These are phyloP conservation scores for Rhizopogon rudus DNA, from an alignment of 768 basidiomycete genomes.

Conservation along the genomic window DNA sequence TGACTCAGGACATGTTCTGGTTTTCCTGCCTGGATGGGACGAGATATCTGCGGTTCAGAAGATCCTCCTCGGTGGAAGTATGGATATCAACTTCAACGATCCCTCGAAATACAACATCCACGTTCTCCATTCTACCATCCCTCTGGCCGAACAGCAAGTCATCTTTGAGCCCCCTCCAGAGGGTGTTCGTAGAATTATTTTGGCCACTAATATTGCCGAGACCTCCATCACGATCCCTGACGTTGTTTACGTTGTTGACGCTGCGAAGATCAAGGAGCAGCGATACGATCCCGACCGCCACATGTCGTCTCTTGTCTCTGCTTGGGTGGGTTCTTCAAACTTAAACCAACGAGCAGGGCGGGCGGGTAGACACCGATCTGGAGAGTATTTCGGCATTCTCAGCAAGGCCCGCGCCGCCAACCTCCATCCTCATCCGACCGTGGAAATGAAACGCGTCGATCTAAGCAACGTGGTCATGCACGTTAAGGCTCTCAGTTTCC, in stretches of 20 bases:
- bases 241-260: slow-evolving; percentile 91
- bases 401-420: slow-evolving; percentile 53
- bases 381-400: slow-evolving; percentile 87
- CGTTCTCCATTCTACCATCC: slow-evolving; percentile 85
- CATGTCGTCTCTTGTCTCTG: slow-evolving; percentile 83
- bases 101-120: slow-evolving; percentile 61
- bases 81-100: slow-evolving; percentile 62
- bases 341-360: slow-evolving; percentile 89
- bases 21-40: slow-evolving; percentile 92
- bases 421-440: slow-evolving; percentile 78
- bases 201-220: slow-evolving; percentile 94
- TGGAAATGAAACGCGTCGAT: slow-evolving; percentile 93
- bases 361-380: slow-evolving; percentile 86
- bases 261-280: slow-evolving; percentile 84
- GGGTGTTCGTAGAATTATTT: slow-evolving; percentile 82
- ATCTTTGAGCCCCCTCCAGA: slow-evolving; percentile 79
- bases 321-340: slow-evolving; percentile 90
- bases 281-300: slow-evolving; percentile 85
- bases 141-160: slow-evolving; percentile 81
- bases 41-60: slow-evolving; percentile 76
- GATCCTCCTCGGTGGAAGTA: slow-evolving; percentile 43
- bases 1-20: slow-evolving; percentile 81
- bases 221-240: slow-evolving; percentile 94
- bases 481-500: slow-evolving; percentile 88
- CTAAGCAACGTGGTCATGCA: slow-evolving; percentile 94